A percentile compares a stretch with the other conserved stretches of the same genome.
These are phyloP conservation scores for Glycine latifolia DNA, from an alignment of 306 rosid species.

Conservation along the genomic window DNA sequence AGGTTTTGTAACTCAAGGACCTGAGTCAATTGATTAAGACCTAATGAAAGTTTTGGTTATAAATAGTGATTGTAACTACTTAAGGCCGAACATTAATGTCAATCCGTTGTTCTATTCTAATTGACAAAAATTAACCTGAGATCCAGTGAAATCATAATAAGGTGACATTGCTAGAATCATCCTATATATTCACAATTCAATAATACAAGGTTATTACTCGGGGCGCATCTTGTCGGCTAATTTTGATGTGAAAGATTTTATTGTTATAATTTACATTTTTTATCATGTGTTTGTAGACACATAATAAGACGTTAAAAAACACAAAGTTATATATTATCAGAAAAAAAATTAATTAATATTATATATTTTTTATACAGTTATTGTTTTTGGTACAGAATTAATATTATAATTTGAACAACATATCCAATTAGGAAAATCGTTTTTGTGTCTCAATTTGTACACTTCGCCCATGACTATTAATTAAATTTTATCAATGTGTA, in stretches of 20 bases:
- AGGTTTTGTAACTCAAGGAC: not conserved
- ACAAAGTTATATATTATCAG: too few relatives aligned
- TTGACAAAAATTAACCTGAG: constrained; percentile 15
- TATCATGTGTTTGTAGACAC: not conserved
- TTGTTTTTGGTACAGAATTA: too few relatives aligned
- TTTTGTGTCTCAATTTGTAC: too few relatives aligned
- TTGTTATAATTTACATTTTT: not conserved
- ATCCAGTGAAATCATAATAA: not conserved
- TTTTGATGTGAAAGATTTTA: not conserved
- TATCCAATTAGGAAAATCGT: too few relatives aligned
- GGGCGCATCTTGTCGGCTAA: constrained; percentile 14
- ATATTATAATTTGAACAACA: too few relatives aligned
- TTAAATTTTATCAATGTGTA: too few relatives aligned
- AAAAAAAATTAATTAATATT: too few relatives aligned
- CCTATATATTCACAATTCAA: not conserved
- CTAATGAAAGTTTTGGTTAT: constrained; percentile 21
- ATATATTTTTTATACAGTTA: too few relatives aligned
- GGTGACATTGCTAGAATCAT: not conserved
- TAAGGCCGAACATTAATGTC: not conserved
- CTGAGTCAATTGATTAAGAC: constrained; percentile 37
- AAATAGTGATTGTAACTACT: constrained; percentile 1
- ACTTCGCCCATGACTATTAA: too few relatives aligned
- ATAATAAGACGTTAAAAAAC: not conserved
- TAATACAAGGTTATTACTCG: constrained; percentile 1
- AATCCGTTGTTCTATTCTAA: not conserved